Conservation (phyloP, 768 basidiomycete species). For the Rhizopogon salebrosus region DNA sequence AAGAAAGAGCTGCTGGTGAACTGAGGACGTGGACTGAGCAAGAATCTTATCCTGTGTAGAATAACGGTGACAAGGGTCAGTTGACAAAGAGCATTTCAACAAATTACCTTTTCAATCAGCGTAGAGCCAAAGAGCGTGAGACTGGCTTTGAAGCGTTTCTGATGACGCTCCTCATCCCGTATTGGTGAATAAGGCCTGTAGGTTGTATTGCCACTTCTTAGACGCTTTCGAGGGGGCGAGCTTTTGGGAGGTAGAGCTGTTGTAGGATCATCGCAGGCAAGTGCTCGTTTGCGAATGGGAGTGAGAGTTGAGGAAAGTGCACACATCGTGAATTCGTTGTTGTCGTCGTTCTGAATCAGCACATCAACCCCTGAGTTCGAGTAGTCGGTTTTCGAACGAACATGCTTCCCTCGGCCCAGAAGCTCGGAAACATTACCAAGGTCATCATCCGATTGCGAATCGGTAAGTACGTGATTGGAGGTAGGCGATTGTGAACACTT, state of each 20-base stretch:
- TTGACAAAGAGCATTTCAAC: not conserved
- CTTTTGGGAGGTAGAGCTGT: not conserved
- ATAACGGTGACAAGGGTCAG: not conserved
- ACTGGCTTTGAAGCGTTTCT: slow-evolving; percentile 14
- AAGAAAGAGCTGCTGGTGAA: slow-evolving; percentile 14
- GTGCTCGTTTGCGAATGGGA: not conserved
- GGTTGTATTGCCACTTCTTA: not conserved
- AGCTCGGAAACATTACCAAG: slow-evolving; percentile 27
- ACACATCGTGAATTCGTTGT: not conserved
- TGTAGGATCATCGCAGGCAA: no score
- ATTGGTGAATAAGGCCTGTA: not conserved
- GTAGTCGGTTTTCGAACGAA: slow-evolving; percentile 32
- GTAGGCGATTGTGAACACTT: slow-evolving; percentile 18
- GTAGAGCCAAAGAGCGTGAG: not conserved
- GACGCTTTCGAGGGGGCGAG: not conserved
- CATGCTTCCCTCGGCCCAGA: slow-evolving; percentile 26
- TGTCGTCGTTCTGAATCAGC: slow-evolving; percentile 30
- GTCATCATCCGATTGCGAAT: slow-evolving; percentile 38
- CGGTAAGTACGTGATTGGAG: slow-evolving; percentile 20
- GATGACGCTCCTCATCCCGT: slow-evolving; percentile 4
- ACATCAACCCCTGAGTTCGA: slow-evolving; percentile 40
- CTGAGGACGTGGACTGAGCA: not conserved
- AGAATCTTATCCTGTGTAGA: not conserved
- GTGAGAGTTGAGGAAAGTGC: not conserved
- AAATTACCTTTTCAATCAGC: slow-evolving; percentile 2